phyloP scores from a whole-genome alignment of 139 green algal species.

The Auxenochlorella pyrenoidosa region DNA sequence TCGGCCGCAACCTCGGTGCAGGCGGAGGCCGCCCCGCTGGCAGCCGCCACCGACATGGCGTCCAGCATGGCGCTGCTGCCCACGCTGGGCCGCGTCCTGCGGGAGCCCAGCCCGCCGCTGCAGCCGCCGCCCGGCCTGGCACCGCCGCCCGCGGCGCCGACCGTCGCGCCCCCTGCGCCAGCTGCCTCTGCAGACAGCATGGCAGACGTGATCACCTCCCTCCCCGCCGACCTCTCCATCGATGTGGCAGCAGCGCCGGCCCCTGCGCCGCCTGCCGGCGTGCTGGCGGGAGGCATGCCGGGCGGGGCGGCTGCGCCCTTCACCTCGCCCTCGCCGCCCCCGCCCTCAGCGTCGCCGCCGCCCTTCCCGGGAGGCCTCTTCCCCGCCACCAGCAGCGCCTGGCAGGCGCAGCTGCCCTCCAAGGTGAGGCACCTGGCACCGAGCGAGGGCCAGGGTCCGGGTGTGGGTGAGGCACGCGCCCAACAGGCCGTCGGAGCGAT shows the following conservation, averaged over 20 bases:
- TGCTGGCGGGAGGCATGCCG: neutral
- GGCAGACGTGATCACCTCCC: constrained; percentile 36
- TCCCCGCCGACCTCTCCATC: constrained; percentile 31
- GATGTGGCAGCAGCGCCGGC: constrained; percentile 9
- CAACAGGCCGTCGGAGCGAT: neutral
- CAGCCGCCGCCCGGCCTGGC: neutral
- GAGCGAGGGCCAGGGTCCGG: neutral
- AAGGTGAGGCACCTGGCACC: neutral
- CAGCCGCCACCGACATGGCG: neutral
- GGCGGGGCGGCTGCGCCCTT: neutral
- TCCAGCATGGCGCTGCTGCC: constrained; percentile 11
- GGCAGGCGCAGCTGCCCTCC: constrained; percentile 24
- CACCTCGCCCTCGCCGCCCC: neutral
- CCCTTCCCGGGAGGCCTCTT: constrained; percentile 37
- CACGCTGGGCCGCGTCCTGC: constrained; percentile 16
- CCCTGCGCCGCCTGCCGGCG: neutral
- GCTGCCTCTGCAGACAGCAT: neutral
- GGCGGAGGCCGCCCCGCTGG: neutral
- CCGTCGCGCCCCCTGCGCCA: neutral
- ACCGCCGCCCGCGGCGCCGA: neutral
- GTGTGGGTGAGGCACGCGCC: neutral
- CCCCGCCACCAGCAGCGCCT: constrained; percentile 15
- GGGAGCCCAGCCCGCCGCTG: neutral
- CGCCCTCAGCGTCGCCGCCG: constrained; percentile 5
- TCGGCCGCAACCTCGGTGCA: neutral